Conservation (phyloP, 1,284 basidiomycete species). For the Tilletia setariae region DNA sequence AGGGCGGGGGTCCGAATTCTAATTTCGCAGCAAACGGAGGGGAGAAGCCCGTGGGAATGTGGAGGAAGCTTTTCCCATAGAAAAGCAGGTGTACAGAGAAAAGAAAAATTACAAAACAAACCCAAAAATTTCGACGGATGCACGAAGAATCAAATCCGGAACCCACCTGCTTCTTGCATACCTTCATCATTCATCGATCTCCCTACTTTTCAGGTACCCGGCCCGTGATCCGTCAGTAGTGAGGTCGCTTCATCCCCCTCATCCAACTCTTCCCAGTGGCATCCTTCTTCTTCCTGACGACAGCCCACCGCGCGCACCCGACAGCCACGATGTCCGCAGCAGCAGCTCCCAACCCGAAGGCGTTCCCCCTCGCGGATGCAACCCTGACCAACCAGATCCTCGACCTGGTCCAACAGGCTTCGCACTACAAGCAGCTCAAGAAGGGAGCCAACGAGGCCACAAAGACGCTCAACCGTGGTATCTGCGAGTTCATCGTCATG, state of each 20-base stretch:
- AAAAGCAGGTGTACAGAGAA: too few relatives aligned
- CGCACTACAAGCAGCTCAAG: slow-evolving; percentile 93
- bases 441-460: slow-evolving; percentile 95
- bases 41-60: too few relatives aligned
- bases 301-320: too few relatives aligned
- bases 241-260: not conserved
- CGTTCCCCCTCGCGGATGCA: slow-evolving; percentile 87
- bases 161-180: not conserved
- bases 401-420: slow-evolving; percentile 54
- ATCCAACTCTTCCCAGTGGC: not conserved
- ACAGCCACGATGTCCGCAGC: slow-evolving; percentile 8
- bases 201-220: not conserved
- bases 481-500: slow-evolving; percentile 96
- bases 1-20: too few relatives aligned
- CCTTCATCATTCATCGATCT: not conserved
- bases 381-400: slow-evolving; percentile 87
- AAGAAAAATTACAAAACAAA: too few relatives aligned
- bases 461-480: slow-evolving; percentile 97
- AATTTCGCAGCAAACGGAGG: too few relatives aligned
- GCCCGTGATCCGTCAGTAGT: slow-evolving; percentile 14
- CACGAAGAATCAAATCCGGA: too few relatives aligned
- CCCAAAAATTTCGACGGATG: too few relatives aligned
- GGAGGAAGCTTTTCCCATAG: too few relatives aligned
- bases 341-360: slow-evolving; percentile 65
- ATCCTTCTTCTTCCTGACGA: not conserved